A percentile compares a stretch with the other conserved stretches of the same genome.
Evolutionary conservation across 169 alveolate genomes (phyloP).

Genomic region (Plasmodium berghei): DNA sequence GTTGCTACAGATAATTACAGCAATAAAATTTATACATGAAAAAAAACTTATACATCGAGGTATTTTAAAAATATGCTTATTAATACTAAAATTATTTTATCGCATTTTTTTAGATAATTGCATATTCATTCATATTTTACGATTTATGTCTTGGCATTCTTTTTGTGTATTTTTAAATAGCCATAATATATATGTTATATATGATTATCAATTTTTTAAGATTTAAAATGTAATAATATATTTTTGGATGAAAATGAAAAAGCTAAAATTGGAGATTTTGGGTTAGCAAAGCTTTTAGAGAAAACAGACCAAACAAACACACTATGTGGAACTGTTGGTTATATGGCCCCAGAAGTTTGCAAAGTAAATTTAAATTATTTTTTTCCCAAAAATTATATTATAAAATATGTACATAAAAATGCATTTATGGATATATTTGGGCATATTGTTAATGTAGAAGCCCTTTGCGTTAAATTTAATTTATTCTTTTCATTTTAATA

Average conservation of each 20-base stretch:
- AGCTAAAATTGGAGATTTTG: conserved; percentile 77
- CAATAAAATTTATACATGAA: conserved; percentile 74
- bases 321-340: conserved; percentile 77
- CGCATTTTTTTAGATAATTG: no score
- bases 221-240: conserved; percentile 75
- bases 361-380: conserved; percentile 20
- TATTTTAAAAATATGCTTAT: background rate
- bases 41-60: conserved; percentile 74
- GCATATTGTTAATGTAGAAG: background rate
- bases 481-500: background rate
- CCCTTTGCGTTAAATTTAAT: background rate
- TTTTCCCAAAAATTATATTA: conserved; percentile 1
- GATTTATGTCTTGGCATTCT: no score
- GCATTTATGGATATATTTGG: background rate
- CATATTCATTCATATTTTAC: no score
- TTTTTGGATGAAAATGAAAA: conserved; percentile 76
- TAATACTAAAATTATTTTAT: no score
- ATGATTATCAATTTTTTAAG: background rate
- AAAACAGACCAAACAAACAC: conserved; percentile 71
- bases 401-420: background rate
- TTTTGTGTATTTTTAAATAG: no score
- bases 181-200: no score
- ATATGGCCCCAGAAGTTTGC: conserved; percentile 77
- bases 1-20: conserved; percentile 72
- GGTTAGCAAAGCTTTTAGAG: conserved; percentile 67